phyloP scores from a whole-genome alignment of 306 rosid species.

The Quercus cerris region DNA sequence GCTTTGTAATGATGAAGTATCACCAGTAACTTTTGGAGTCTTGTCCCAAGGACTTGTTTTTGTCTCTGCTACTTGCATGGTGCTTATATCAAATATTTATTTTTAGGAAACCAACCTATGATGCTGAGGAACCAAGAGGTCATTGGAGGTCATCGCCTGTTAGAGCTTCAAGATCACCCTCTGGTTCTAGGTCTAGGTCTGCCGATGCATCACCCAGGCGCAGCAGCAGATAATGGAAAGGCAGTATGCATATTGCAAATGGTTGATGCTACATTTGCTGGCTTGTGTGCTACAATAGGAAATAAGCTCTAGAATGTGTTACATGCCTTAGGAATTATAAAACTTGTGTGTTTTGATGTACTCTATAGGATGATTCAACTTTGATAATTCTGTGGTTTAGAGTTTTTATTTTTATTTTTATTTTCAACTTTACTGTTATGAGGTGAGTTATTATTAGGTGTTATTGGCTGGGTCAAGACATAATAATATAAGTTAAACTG shows the following conservation, averaged over 20 bases:
- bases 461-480: no score
- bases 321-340: no score
- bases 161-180: slow-evolving; percentile 75
- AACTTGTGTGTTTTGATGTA: neutral
- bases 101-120: slow-evolving; percentile 64
- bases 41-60: neutral
- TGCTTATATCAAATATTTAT: slow-evolving; percentile 8
- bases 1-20: slow-evolving; percentile 8
- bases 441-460: no score
- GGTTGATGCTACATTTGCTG: neutral
- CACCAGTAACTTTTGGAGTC: slow-evolving; percentile 41
- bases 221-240: slow-evolving; percentile 46
- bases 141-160: slow-evolving; percentile 68
- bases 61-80: neutral
- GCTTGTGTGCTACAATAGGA: slow-evolving; percentile 21
- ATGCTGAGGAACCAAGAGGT: slow-evolving; percentile 52
- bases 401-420: neutral
- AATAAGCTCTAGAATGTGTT: neutral
- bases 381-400: neutral
- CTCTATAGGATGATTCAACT: neutral
- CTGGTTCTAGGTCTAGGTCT: slow-evolving; percentile 80
- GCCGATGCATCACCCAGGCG: slow-evolving; percentile 68
- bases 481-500: no score
- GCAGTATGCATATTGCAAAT: slow-evolving; percentile 21
- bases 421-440: no score